Conservation (phyloP, 2,329 filamentous ascomycete genomes). For the Sporothrix protearum region DNA sequence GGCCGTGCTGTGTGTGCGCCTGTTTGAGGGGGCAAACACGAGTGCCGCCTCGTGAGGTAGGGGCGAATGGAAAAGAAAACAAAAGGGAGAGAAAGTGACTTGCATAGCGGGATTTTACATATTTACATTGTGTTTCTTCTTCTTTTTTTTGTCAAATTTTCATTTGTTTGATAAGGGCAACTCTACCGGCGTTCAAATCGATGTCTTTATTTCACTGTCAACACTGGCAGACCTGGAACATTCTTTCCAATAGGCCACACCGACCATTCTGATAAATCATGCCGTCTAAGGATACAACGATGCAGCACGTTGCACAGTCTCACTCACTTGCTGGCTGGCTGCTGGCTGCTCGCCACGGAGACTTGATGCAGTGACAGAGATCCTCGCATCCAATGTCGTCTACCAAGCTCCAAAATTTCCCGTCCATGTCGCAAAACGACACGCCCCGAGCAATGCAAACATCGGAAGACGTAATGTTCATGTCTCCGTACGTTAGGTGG, state of each 20-base stretch:
- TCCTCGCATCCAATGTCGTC: too few species aligned
- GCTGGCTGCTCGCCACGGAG: too few species aligned
- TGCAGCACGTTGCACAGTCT: too few species aligned
- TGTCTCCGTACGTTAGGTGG: too few species aligned
- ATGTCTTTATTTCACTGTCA: not conserved
- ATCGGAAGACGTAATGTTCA: not conserved
- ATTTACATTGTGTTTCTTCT: not conserved
- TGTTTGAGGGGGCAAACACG: constrained; percentile 29
- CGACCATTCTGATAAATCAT: too few species aligned
- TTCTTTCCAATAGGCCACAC: too few species aligned
- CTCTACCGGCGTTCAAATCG: not conserved
- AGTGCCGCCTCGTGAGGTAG: not conserved
- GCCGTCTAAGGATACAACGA: too few species aligned
- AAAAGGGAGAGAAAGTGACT: not conserved
- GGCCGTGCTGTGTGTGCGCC: constrained; percentile 34
- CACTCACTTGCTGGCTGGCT: too few species aligned
- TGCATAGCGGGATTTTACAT: not conserved
- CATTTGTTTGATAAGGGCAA: not conserved
- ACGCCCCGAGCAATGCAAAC: not conserved
- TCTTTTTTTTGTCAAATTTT: not conserved
- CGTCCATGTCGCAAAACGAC: too few species aligned
- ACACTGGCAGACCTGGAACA: too few species aligned
- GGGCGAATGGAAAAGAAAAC: not conserved
- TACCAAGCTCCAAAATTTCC: too few species aligned
- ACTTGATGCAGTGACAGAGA: too few species aligned